Percentiles rank a stretch among this genome's conserved stretches.
These are phyloP conservation scores for Cercophora sp. DNA, from an alignment of 495 filamentous ascomycete species.

Conservation along the genomic window DNA sequence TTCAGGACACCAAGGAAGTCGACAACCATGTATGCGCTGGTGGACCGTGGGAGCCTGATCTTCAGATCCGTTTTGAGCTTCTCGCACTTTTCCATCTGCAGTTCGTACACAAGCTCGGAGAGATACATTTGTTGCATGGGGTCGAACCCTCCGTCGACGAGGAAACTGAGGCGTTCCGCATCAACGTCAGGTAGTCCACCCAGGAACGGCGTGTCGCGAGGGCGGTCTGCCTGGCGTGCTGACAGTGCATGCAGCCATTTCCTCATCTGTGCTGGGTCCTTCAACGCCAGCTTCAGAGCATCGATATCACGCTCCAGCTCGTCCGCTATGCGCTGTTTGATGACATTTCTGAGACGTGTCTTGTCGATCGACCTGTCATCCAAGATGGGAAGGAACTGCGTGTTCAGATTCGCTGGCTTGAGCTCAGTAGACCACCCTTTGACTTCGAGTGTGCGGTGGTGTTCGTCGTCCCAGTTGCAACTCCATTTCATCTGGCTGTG, in stretches of 20 bases:
- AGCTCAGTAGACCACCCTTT: conserved; percentile 58
- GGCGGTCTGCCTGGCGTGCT: conserved; percentile 30
- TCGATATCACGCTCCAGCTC: conserved; percentile 58
- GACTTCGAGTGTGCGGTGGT: conserved; percentile 68
- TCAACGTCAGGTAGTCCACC: conserved; percentile 52
- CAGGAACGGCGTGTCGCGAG: conserved; percentile 37
- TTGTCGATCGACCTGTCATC: conserved; percentile 56
- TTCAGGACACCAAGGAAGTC: conserved; percentile 70
- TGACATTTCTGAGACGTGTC: conserved; percentile 44
- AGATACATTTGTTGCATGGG: conserved; percentile 57
- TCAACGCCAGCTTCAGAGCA: conserved; percentile 54
- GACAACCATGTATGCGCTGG: conserved; percentile 74
- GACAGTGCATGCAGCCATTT: conserved; percentile 53
- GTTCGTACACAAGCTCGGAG: conserved; percentile 49
- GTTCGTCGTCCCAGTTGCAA: conserved; percentile 49
- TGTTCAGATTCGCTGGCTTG: conserved; percentile 61
- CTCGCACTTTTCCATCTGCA: conserved; percentile 54
- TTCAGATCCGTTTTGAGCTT: conserved; percentile 59
- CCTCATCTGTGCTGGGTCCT: conserved; percentile 45
- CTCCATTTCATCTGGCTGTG: conserved; percentile 78
- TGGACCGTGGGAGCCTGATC: conserved; percentile 67
- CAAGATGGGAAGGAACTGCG: conserved; percentile 75
- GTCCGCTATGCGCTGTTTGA: conserved; percentile 55
- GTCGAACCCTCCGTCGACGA: conserved; percentile 63
- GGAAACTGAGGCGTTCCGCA: conserved; percentile 48